Base-by-base conservation (phyloP, 495 filamentous ascomycete genomes). In the Chaetomidium leptoderma region DNA sequence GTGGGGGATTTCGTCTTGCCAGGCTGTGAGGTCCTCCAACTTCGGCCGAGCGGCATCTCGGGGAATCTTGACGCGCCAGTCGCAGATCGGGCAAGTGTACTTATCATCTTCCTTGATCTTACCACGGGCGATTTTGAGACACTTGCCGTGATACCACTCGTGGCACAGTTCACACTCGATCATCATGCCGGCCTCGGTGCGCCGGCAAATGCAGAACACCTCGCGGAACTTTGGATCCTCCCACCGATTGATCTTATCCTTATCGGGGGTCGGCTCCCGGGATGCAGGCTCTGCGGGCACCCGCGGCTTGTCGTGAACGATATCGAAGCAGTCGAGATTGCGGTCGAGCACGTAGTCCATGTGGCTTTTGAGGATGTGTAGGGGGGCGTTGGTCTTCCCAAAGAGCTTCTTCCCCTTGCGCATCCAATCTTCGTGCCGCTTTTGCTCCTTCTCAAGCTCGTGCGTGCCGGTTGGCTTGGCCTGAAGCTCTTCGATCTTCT, bases 81-180 rank as follows among this genome's bases (percentile, higher is more conserved):
- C 93, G 70, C 93, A 99, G 61, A 99, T 95, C 0, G 93, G 93
- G 64, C 93, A 99, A 17, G 92, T 97, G 73, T 96, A 99, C 67
- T 95, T 95, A 63, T 97, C 95, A 57, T 95, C 92, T 64, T 97
- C 93, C 74, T 96, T 97, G 58, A 97, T 88, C 65, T 97, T 97
- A 14, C 93, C 93, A 43, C 93, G 83, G 16, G 95, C 95, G 57
- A 99, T 97, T 77, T 99, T 99, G 35, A 99, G 79, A 67, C 93
- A 99, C 72, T 97, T 97, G 37, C 92, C 91, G 64, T 99, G 93
- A 65, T 99, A 99, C 93, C 93, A 99, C 74, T 99, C 93, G 62
- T 96, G 91, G 71, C 93, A 99, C 33, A 96, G 76, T 70, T 96
- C 92, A 72, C 93, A 99, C 69, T 99, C 93, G 62, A 99, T 96